Percentiles rank a stretch among this genome's conserved stretches.
Evolutionary conservation across 2,329 filamentous ascomycete species (phyloP).

Genomic region (Periglandula ipomoeae): DNA sequence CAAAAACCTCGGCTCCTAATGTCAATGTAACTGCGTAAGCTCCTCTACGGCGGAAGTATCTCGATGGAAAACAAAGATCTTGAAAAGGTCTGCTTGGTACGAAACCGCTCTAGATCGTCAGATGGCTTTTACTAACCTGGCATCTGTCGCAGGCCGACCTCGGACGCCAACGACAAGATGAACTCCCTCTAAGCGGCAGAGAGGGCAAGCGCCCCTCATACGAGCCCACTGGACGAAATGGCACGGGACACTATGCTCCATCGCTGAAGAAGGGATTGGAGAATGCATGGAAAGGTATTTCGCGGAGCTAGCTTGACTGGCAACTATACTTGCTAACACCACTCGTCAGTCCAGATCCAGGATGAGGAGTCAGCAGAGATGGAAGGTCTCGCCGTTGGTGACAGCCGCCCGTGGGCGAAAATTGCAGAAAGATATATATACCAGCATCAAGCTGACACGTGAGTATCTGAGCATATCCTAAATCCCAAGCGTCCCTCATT

Average conservation of each 20-base stretch:
- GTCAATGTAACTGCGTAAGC: no score
- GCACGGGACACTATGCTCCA: conserved; percentile 8
- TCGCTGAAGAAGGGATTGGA: conserved; percentile 9
- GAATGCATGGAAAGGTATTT: conserved; percentile 14
- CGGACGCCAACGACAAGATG: conserved; percentile 14
- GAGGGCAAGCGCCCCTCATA: conserved; percentile 12
- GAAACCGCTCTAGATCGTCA: no score
- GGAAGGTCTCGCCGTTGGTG: conserved; percentile 12
- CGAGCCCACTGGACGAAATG: conserved; percentile 5
- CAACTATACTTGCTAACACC: neutral
- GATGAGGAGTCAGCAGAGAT: conserved; percentile 16
- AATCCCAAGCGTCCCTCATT: no score
- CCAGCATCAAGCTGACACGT: conserved; percentile 8
- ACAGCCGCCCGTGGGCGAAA: conserved; percentile 15
- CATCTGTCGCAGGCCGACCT: conserved; percentile 15
- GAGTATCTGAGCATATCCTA: no score
- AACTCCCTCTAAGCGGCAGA: conserved; percentile 12
- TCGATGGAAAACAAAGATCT: neutral
- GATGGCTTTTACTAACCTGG: neutral
- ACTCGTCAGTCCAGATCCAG: conserved; percentile 10
- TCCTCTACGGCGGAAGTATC: no score
- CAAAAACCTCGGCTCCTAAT: no score
- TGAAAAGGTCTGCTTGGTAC: conserved; percentile 7
- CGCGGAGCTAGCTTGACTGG: neutral
- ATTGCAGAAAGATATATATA: conserved; percentile 6